Percentiles rank a stretch among this genome's conserved stretches.
Conservation (phyloP, 2,329 filamentous ascomycete species). For the Beauveria varroae region DNA sequence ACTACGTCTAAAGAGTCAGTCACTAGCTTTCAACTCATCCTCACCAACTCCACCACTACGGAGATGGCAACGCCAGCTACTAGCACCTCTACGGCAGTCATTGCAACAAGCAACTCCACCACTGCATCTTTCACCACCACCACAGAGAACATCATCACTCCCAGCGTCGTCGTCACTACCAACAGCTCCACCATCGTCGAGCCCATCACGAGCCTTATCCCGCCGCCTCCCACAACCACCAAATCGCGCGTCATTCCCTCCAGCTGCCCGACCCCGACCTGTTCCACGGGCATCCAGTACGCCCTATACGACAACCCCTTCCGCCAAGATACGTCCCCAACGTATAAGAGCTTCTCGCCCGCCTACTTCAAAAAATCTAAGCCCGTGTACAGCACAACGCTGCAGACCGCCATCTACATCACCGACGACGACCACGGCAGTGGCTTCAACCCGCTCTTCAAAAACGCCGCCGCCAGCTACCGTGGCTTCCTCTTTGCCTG, state of each 20-base stretch:
- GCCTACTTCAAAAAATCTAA: background rate
- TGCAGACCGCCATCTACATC: conserved; percentile 7
- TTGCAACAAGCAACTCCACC: too few species aligned
- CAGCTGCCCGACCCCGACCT: conserved; percentile 9
- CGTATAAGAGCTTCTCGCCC: conserved; percentile 4
- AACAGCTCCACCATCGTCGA: background rate
- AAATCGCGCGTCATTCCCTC: background rate
- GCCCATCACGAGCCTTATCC: background rate
- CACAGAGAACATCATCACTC: background rate
- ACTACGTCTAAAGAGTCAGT: too few species aligned
- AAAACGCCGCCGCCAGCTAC: conserved; percentile 10
- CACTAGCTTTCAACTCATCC: too few species aligned
- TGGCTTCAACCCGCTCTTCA: conserved; percentile 2
- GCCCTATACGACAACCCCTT: conserved; percentile 8
- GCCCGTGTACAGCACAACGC: conserved; percentile 1
- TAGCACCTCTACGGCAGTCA: too few species aligned
- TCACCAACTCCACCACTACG: too few species aligned
- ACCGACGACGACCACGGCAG: background rate
- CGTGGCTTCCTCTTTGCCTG: conserved; percentile 12
- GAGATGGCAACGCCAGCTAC: too few species aligned
- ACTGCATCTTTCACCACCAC: background rate
- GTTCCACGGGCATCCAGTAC: background rate
- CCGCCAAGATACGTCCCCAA: background rate
- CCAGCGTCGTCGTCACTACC: background rate
- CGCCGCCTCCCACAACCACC: background rate